Evolutionary conservation across 345 rosid species (phyloP), one percentile per base, ranked within the genome.

Genomic region (Microthlaspi erraticum): DNA sequence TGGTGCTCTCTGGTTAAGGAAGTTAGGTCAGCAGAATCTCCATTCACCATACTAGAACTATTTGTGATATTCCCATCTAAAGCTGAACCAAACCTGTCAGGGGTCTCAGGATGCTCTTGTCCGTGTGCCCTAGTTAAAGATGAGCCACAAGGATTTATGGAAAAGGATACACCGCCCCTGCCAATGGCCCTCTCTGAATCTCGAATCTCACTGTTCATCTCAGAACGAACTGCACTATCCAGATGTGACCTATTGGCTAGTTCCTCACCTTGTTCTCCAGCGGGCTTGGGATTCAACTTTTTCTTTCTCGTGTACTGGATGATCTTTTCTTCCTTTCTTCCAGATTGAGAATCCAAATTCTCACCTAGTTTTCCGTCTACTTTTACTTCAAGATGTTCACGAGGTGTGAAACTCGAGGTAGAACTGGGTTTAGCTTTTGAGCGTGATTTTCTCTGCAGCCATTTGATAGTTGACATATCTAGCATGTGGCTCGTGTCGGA

Each of bases 241-340:
- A 32, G 45, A 53, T 20, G 14, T 14, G 75, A 69, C 53, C 33
- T 38, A 46, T 39, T 48, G 45, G 38, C 74, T 49, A 74, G 82
- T 72, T 74, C 66, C 71, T 71, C 65, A 69, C 54, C 64, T 20
- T 74, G 66, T 46, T 49, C 81, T 66, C 49, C 66, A 43, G 83
- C 82, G 61, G 64, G 71, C 72, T 73, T 77, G 58, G 78, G 73
- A 66, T 83, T 88, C 44, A 62, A 69, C 81, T 81, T 88, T 74
- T 81, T 94, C 86, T 89, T 84, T 78, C 99, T 89, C 32, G 88
- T 73, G 79, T 94, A 94, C 54, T 85, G 93, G 64, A 94, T 82
- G 71, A 94, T 72, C 72, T 71, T 82, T 68, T 79, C 81, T 60
- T 84, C 85, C 58, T 82, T 85, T 67, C 61, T 80, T 64, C 71